These are phyloP conservation scores for Hirschioporus abietinus DNA, from an alignment of 768 basidiomycete genomes.

Conservation along the genomic window DNA sequence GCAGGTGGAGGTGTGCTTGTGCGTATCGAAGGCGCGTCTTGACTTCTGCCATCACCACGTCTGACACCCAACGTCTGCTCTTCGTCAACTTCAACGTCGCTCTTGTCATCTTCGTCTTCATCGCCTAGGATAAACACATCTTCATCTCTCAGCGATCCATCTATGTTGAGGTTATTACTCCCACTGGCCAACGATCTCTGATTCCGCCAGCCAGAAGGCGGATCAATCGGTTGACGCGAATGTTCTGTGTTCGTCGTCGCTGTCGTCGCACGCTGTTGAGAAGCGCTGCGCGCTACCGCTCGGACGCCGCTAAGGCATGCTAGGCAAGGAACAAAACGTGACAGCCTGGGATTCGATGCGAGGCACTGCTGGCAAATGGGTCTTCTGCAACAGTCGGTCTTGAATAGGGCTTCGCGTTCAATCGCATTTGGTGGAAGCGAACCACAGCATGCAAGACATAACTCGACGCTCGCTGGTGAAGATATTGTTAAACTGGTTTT, in stretches of 20 bases:
- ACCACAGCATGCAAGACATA: constrained; percentile 60
- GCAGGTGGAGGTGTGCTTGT: constrained; percentile 16
- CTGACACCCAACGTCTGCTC: neutral
- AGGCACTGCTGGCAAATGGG: constrained; percentile 63
- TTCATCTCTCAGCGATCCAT: constrained; percentile 54
- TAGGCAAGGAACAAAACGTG: constrained; percentile 68
- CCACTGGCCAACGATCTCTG: constrained; percentile 17
- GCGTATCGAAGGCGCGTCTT: constrained; percentile 3
- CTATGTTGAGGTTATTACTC: constrained; percentile 31
- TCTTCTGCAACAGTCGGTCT: constrained; percentile 58
- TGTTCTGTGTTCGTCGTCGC: neutral
- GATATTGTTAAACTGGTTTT: neutral
- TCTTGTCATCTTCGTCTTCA: constrained; percentile 40
- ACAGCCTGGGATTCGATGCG: constrained; percentile 53
- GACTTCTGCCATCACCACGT: neutral
- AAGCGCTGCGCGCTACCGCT: constrained; percentile 24
- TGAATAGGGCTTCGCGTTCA: constrained; percentile 28
- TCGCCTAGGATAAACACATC: constrained; percentile 64
- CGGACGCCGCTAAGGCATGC: constrained; percentile 57
- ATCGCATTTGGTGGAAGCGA: constrained; percentile 40
- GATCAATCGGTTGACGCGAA: neutral
- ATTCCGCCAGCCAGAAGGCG: neutral
- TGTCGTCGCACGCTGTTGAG: constrained; percentile 1
- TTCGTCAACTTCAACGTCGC: constrained; percentile 12
- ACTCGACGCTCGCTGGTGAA: constrained; percentile 10